Evolutionary conservation across 345 rosid species (phyloP).

Genomic region (Citrus cavaleriei): DNA sequence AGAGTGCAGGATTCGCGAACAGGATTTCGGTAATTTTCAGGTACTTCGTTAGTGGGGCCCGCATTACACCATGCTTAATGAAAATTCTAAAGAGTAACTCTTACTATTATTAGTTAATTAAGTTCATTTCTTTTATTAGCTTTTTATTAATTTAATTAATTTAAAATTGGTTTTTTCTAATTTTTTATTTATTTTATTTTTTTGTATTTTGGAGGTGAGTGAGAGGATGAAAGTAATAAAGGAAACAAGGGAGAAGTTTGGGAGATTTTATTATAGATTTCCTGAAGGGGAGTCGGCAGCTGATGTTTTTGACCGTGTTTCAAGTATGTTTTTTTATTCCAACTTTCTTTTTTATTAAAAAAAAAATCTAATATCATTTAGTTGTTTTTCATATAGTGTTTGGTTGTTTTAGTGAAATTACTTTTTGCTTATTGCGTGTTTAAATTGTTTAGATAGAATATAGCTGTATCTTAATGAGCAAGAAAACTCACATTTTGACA

Average conservation of each 20-base stretch:
- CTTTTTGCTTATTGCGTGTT: background rate
- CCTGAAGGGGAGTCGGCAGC: slow-evolving; percentile 99
- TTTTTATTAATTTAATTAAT: background rate
- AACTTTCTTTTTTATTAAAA: background rate
- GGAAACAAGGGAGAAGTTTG: slow-evolving; percentile 68
- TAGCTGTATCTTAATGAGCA: too few species aligned
- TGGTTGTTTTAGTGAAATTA: background rate
- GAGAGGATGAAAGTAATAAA: slow-evolving; percentile 79
- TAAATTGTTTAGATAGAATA: background rate
- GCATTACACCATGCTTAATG: background rate
- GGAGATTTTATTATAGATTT: slow-evolving; percentile 82
- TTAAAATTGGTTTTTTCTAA: background rate
- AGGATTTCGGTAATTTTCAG: slow-evolving; percentile 98
- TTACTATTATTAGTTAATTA: background rate
- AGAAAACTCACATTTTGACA: background rate
- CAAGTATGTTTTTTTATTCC: slow-evolving; percentile 47
- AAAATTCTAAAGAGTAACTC: background rate
- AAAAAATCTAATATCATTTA: background rate
- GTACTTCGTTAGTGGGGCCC: background rate
- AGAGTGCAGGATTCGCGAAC: slow-evolving; percentile 87
- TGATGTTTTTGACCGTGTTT: slow-evolving; percentile 94
- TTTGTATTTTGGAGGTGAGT: slow-evolving; percentile 23
- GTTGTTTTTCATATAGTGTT: background rate
- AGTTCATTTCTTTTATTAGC: background rate
- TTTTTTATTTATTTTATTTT: background rate